These are phyloP conservation scores for Dactylellina haptotyla DNA, from an alignment of 2,329 filamentous ascomycete genomes.

Conservation along the genomic window DNA sequence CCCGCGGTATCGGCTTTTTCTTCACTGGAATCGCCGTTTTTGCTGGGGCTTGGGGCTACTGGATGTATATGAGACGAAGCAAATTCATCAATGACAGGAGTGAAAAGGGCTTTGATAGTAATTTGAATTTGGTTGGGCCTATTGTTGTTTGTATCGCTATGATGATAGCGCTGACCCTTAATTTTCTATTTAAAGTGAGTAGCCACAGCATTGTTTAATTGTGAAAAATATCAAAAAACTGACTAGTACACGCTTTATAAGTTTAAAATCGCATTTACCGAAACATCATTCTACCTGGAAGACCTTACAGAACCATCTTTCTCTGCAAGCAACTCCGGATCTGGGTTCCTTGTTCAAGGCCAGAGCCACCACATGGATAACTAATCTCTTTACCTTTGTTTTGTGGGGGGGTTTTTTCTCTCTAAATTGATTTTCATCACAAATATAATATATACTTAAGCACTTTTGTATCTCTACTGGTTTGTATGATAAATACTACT, in stretches of 20 bases:
- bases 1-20: conserved; percentile 79
- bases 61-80: conserved; percentile 78
- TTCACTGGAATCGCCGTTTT: conserved; percentile 86
- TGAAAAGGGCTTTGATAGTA: conserved; percentile 90
- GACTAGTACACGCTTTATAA: conserved; percentile 1
- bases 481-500: too few species aligned
- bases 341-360: conserved; percentile 26
- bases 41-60: conserved; percentile 86
- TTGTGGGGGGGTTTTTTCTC: too few species aligned
- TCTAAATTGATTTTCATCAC: too few species aligned
- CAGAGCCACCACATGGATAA: conserved; percentile 43
- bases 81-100: conserved; percentile 84
- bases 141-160: conserved; percentile 83
- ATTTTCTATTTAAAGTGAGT: conserved; percentile 85
- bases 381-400: conserved; percentile 3
- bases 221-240: not conserved
- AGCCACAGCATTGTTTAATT: not conserved
- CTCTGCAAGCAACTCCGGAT: conserved; percentile 6
- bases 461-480: too few species aligned
- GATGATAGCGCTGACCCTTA: conserved; percentile 80
- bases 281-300: conserved; percentile 37
- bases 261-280: conserved; percentile 46
- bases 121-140: conserved; percentile 73
- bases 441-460: too few species aligned
- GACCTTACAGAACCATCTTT: conserved; percentile 27